Conservation (phyloP, 208 protist species). For the Leishmania lainsoni region DNA sequence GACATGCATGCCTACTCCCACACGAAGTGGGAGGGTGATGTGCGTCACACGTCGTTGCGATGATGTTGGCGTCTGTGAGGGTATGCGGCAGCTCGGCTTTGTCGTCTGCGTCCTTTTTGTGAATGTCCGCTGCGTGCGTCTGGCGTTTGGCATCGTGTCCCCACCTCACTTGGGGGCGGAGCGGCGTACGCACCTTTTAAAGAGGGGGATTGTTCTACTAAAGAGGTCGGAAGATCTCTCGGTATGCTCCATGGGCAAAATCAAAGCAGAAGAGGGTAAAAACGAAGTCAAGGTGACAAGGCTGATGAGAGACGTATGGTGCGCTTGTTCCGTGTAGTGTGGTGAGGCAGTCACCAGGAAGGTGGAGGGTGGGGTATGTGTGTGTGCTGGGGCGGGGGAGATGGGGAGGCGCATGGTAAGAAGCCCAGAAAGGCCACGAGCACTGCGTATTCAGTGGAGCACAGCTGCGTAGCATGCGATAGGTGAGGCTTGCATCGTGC, state of each 20-base stretch:
- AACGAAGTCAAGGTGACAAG: background rate
- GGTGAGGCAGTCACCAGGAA: background rate
- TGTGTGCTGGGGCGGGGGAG: background rate
- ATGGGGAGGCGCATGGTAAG: background rate
- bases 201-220: background rate
- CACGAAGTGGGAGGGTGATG: background rate
- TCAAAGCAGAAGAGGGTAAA: background rate
- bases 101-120: background rate
- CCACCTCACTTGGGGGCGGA: background rate
- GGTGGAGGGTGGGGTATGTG: background rate
- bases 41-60: background rate
- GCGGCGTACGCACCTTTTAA: background rate
- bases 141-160: background rate
- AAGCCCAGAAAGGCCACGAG: background rate
- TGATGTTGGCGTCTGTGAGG: background rate
- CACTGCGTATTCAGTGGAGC: background rate
- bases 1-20: background rate
- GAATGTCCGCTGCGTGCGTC: background rate
- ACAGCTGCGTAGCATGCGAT: background rate
- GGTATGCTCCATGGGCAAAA: no score
- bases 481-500: background rate
- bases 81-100: background rate
- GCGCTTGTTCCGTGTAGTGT: background rate
- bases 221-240: background rate
- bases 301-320: background rate